These are phyloP conservation scores for Tulasnella sp. DNA, from an alignment of 768 basidiomycete species.

Conservation along the genomic window DNA sequence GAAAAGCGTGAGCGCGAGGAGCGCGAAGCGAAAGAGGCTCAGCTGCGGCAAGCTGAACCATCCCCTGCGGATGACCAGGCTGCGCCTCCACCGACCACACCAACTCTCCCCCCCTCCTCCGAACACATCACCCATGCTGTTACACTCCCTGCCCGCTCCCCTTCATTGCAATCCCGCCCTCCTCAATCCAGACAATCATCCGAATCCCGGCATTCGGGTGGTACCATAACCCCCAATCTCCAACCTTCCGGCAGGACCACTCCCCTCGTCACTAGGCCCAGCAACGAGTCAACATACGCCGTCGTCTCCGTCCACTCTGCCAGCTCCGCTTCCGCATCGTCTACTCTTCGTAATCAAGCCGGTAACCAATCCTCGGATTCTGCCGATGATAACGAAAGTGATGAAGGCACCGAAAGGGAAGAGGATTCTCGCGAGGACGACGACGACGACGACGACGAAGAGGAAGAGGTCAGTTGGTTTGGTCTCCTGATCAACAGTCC, in stretches of 20 bases:
- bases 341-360: not conserved
- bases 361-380: conserved; percentile 10
- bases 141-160: not conserved
- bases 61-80: too few species aligned
- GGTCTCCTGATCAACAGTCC: not conserved
- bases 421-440: conserved; percentile 10
- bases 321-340: not conserved
- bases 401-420: conserved; percentile 17
- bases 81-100: not conserved
- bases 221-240: not conserved
- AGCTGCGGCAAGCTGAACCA: not conserved
- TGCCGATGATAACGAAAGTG: conserved; percentile 16
- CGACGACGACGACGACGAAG: conserved; percentile 17
- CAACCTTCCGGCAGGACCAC: not conserved
- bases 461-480: conserved; percentile 9
- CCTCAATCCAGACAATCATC: not conserved
- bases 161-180: not conserved
- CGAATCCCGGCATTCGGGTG: not conserved
- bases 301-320: not conserved
- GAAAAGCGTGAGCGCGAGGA: conserved; percentile 25
- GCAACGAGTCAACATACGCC: not conserved
- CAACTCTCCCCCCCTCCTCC: not conserved
- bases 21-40: conserved; percentile 9
- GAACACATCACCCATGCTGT: conserved; percentile 13
- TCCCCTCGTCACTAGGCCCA: not conserved